A percentile compares a stretch with the other conserved stretches of the same genome.
These are phyloP conservation scores for Cercospora sp. DNA, from an alignment of 2,329 filamentous ascomycete species.

Conservation along the genomic window DNA sequence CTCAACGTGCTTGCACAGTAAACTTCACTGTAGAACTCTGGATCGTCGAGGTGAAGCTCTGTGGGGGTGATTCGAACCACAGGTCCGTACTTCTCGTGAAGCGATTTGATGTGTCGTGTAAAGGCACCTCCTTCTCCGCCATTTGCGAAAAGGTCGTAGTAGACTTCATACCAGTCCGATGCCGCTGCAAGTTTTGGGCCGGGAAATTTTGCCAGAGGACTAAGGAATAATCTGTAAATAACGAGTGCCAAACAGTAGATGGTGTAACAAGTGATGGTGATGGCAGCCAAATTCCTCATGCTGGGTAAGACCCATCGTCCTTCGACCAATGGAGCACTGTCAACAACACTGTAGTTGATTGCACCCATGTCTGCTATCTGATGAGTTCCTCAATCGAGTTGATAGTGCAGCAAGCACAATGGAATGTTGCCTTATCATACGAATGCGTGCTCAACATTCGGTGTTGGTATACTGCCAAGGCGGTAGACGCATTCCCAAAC, in stretches of 20 bases:
- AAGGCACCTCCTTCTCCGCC: constrained; percentile 7
- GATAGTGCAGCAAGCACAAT: neutral
- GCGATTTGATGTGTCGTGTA: constrained; percentile 1
- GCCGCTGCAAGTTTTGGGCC: constrained; percentile 40
- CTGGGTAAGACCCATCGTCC: neutral
- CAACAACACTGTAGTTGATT: neutral
- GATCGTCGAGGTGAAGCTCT: constrained; percentile 17
- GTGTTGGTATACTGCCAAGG: neutral
- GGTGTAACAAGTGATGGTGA: neutral
- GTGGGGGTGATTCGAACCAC: constrained; percentile 15
- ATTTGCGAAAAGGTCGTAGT: constrained; percentile 13
- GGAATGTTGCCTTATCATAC: neutral
- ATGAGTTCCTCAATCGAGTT: neutral
- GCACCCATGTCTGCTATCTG: neutral
- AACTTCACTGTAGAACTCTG: constrained; percentile 10
- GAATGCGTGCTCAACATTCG: neutral
- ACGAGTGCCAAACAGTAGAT: neutral
- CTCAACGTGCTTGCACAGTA: constrained; percentile 1
- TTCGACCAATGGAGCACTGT: neutral
- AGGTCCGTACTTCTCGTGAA: constrained; percentile 14
- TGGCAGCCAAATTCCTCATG: neutral
- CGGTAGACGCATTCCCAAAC: neutral
- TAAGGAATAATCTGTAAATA: constrained; percentile 35
- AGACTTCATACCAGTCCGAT: constrained; percentile 27
- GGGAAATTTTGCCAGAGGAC: constrained; percentile 38